Conservation (phyloP, 192 early-diverging fungal species). For the Rhizophagus sp. region DNA sequence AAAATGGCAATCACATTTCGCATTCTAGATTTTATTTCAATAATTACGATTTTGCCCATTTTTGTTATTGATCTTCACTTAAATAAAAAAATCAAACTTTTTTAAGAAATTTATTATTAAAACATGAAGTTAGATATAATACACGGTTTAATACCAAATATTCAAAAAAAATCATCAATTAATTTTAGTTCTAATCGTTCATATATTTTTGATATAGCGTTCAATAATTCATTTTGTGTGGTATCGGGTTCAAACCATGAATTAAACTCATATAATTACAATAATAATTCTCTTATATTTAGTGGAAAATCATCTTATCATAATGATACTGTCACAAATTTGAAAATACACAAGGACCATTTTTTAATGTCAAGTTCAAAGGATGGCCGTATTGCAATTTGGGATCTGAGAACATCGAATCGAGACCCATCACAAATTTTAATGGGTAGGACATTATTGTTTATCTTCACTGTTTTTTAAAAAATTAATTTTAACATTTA, state of each 20-base stretch:
- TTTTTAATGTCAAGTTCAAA: constrained; percentile 63
- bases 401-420: constrained; percentile 64
- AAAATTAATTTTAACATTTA: not conserved
- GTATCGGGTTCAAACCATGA: constrained; percentile 64
- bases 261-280: constrained; percentile 72
- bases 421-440: constrained; percentile 58
- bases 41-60: too few relatives aligned
- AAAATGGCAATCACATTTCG: too few relatives aligned
- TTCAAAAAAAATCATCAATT: not conserved
- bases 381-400: constrained; percentile 62
- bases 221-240: constrained; percentile 43
- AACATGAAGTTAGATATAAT: not conserved
- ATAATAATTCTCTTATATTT: constrained; percentile 43
- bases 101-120: not conserved
- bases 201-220: constrained; percentile 60
- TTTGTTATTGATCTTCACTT: too few relatives aligned
- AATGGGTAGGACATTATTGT: constrained; percentile 41
- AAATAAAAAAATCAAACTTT: too few relatives aligned
- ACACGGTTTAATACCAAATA: not conserved
- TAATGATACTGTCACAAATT: constrained; percentile 60
- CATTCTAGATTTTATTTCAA: too few relatives aligned
- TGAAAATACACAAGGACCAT: constrained; percentile 54
- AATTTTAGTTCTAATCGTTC: not conserved
- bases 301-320: constrained; percentile 56
- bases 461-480: not conserved